Conservation (phyloP, 2,329 filamentous ascomycete genomes). For the Biscogniauxia mediterranea region DNA sequence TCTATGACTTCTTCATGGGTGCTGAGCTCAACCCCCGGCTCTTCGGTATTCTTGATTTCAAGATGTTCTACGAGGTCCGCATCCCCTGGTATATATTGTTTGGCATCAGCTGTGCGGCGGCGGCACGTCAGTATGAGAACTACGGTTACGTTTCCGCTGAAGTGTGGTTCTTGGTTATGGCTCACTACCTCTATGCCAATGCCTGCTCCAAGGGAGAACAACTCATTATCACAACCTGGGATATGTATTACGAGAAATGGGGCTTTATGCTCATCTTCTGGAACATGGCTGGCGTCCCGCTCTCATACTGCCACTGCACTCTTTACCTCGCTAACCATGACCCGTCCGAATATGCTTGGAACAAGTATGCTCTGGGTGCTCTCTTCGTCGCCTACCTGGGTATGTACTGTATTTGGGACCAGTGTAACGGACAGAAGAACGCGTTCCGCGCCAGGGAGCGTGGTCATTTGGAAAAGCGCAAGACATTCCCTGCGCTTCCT, state of each 20-base stretch:
- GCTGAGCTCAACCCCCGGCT: slow-evolving; percentile 86
- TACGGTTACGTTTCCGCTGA: slow-evolving; percentile 88
- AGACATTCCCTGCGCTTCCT: slow-evolving; percentile 85
- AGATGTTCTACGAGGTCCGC: slow-evolving; percentile 95
- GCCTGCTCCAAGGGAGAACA: slow-evolving; percentile 92
- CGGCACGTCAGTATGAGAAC: slow-evolving; percentile 77
- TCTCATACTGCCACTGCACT: slow-evolving; percentile 92
- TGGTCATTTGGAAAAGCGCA: slow-evolving; percentile 67
- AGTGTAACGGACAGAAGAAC: slow-evolving; percentile 91
- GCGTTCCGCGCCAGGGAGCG: slow-evolving; percentile 80
- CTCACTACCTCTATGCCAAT: slow-evolving; percentile 89
- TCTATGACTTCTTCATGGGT: slow-evolving; percentile 95
- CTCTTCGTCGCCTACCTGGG: slow-evolving; percentile 74
- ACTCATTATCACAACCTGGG: slow-evolving; percentile 86
- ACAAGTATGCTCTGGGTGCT: slow-evolving; percentile 61
- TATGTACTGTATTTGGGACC: slow-evolving; percentile 91
- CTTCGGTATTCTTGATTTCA: slow-evolving; percentile 85
- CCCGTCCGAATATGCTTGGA: slow-evolving; percentile 75
- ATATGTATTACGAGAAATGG: slow-evolving; percentile 97
- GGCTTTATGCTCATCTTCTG: slow-evolving; percentile 98
- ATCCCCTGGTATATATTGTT: slow-evolving; percentile 91
- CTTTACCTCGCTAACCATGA: slow-evolving; percentile 84
- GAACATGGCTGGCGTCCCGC: slow-evolving; percentile 88
- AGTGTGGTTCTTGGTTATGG: slow-evolving; percentile 79
- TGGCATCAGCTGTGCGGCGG: slow-evolving; percentile 71